Evolutionary conservation across 805 yeast genomes (phyloP), one percentile per base, ranked within the genome.

Genomic region (Kodamaea laetipori): DNA sequence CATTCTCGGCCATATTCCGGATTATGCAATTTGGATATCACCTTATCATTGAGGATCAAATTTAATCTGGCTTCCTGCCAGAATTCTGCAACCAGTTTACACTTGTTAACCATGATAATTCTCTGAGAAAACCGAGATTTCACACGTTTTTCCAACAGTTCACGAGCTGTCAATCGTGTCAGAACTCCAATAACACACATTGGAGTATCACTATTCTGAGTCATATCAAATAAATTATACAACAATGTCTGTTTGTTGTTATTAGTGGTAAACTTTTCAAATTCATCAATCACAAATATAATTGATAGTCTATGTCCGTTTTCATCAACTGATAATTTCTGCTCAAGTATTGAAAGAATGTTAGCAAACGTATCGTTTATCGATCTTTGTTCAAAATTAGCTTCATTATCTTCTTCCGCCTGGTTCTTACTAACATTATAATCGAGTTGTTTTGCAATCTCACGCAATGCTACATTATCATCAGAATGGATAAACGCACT

Each of bases 121-220:
- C 95, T 68, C 57, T 92, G 97, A 12, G 94, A 82, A 60, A 90
- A 94, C 50, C 99, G 69, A 44, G 95, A 84, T 52, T 89, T 77
- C 0, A 94, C 98, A 55, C 99, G 75, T 57, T 92, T 94, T 57
- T 94, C 99, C 36, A 94, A 68, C 53, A 80, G 72, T 53, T 92
- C 97, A 39, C 90, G 72, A 0, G 89, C 76, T 4, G 86, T 87
- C 38, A 88, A 70, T 41, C 84, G 81, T 1, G 90, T 76, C 0
- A 95, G 82, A 9, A 84, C 64, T 1, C 98, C 97, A 37, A 94
- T 62, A 4, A 92, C 86, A 40, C 94, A 78, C 4, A 90, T 80
- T 1, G 97, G 95, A 1, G 78, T 73, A 2, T 78, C 72, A 13
- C 80, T 74, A 44, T 67, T 75, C 57, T 89, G 96, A 1, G 96